These are phyloP conservation scores for Pythium phragmiticola DNA, from an alignment of 352 stramenopile species.

Conservation along the genomic window DNA sequence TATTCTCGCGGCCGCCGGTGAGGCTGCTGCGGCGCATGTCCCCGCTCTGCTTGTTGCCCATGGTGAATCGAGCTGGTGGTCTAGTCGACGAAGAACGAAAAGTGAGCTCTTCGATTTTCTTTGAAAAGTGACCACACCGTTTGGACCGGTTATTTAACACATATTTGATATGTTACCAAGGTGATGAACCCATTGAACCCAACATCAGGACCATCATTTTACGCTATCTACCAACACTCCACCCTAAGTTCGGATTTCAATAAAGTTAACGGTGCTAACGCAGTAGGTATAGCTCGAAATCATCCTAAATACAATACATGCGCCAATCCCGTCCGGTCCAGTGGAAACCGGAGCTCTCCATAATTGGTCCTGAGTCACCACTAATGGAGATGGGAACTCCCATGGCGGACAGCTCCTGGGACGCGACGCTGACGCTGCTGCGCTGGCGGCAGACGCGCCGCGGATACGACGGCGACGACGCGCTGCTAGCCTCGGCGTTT, in stretches of 20 bases:
- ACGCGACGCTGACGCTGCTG: constrained; percentile 58
- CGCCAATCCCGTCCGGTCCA: background rate
- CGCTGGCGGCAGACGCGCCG: constrained; percentile 62
- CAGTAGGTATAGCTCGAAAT: background rate
- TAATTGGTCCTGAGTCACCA: background rate
- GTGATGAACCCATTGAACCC: constrained; percentile 8
- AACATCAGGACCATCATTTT: background rate
- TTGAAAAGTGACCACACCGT: background rate
- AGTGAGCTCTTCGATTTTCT: constrained; percentile 2
- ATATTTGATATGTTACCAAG: background rate
- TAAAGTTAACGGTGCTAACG: background rate
- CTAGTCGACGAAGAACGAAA: background rate
- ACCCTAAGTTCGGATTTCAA: background rate
- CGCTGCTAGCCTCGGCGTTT: constrained; percentile 37
- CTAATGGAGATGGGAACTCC: background rate
- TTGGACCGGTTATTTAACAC: constrained; percentile 14
- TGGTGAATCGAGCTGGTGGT: constrained; percentile 1
- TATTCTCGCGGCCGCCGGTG: constrained; percentile 9
- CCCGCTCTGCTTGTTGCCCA: constrained; percentile 11
- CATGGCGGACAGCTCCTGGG: constrained; percentile 26
- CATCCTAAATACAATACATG: background rate
- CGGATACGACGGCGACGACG: constrained; percentile 48
- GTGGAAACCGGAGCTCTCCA: background rate
- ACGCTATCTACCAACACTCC: background rate
- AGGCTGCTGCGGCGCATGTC: background rate